Conservation (phyloP, 2,329 filamentous ascomycete species). For the Fusarium tricinctum region DNA sequence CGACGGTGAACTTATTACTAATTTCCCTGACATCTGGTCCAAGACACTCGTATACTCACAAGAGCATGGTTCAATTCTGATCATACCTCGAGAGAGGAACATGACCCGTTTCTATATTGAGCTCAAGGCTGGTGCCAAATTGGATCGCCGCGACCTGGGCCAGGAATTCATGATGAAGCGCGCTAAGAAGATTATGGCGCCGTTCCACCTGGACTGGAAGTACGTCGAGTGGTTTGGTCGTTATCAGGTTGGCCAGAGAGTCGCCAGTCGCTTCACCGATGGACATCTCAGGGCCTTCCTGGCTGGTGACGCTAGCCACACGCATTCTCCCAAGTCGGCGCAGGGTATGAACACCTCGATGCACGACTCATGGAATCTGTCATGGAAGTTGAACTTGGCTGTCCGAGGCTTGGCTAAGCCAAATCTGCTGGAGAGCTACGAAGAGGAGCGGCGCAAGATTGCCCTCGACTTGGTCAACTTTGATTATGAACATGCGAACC, state of each 20-base stretch:
- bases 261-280: constrained; percentile 78
- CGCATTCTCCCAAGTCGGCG: constrained; percentile 79
- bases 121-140: constrained; percentile 62
- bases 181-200: constrained; percentile 71
- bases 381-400: constrained; percentile 66
- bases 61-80: constrained; percentile 76
- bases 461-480: constrained; percentile 71
- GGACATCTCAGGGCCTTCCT: constrained; percentile 74
- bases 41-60: constrained; percentile 79
- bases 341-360: constrained; percentile 76
- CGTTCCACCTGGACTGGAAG: constrained; percentile 70
- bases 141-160: constrained; percentile 59
- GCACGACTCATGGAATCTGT: constrained; percentile 73
- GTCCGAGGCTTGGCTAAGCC: constrained; percentile 69
- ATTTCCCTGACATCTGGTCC: constrained; percentile 82
- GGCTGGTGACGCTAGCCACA: constrained; percentile 78
- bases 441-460: constrained; percentile 73
- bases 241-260: constrained; percentile 78
- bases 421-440: constrained; percentile 71
- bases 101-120: constrained; percentile 76
- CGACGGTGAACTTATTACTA: constrained; percentile 77
- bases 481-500: constrained; percentile 70
- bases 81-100: constrained; percentile 79
- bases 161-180: constrained; percentile 79
- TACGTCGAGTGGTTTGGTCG: constrained; percentile 79